These are phyloP conservation scores for Leucocoprinus leucothites DNA, from an alignment of 768 basidiomycete species.

Conservation along the genomic window DNA sequence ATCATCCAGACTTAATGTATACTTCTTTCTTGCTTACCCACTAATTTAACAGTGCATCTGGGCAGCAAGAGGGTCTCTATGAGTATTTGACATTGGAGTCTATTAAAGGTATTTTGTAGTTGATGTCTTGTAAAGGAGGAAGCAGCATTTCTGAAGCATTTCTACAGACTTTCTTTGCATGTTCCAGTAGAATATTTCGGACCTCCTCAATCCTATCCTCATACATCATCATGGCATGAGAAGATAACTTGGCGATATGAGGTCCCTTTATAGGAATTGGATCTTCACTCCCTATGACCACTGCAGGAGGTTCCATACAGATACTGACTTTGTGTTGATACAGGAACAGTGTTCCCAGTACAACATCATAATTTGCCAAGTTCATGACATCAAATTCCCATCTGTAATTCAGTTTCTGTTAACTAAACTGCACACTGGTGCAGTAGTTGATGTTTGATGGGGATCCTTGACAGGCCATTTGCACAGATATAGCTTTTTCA, in stretches of 20 bases:
- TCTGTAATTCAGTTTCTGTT: slow-evolving; percentile 30
- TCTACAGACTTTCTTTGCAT: no score
- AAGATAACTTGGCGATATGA: no score
- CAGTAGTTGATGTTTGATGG: slow-evolving; percentile 30
- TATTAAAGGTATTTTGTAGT: slow-evolving; percentile 10
- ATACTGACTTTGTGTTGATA: slow-evolving; percentile 27
- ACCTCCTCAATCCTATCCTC: no score
- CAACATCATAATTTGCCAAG: slow-evolving; percentile 35
- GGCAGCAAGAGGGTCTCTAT: slow-evolving; percentile 4
- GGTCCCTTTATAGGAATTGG: no score
- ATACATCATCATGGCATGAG: no score
- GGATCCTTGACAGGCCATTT: slow-evolving; percentile 40
- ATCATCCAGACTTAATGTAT: slow-evolving; percentile 22
- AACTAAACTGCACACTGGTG: slow-evolving; percentile 23
- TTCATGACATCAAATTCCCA: slow-evolving; percentile 37
- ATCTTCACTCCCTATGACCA: no score
- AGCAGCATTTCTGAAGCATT: neutral
- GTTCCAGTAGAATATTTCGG: no score
- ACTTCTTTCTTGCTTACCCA: slow-evolving; percentile 25
- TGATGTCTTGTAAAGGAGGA: slow-evolving; percentile 7
- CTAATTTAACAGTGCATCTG: slow-evolving; percentile 21
- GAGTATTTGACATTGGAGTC: neutral
- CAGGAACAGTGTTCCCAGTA: slow-evolving; percentile 38
- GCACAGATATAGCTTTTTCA: slow-evolving; percentile 28
- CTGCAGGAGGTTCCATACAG: slow-evolving; percentile 27